Conservation (phyloP, 2,329 filamentous ascomycete species). For the Botryosphaeria agaves region DNA sequence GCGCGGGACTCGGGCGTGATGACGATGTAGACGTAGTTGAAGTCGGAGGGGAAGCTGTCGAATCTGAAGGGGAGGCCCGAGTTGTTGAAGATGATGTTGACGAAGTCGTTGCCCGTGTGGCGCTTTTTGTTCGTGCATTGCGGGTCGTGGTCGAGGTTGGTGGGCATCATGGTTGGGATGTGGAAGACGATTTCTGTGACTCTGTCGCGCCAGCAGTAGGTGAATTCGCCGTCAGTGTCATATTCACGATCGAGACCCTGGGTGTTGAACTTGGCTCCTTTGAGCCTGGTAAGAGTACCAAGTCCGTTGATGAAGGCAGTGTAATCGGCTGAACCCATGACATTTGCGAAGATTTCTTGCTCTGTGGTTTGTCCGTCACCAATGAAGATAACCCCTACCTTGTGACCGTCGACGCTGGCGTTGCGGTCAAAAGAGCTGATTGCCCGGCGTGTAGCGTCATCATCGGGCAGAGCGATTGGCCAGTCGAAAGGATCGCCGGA, state of each 20-base stretch:
- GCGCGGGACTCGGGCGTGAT: constrained; percentile 74
- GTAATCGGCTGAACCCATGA: constrained; percentile 74
- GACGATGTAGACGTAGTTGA: constrained; percentile 95
- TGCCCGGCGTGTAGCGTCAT: constrained; percentile 54
- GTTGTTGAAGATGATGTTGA: constrained; percentile 97
- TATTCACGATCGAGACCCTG: constrained; percentile 71
- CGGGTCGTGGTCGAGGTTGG: constrained; percentile 57
- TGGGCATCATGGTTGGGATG: constrained; percentile 95
- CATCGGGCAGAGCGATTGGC: constrained; percentile 58
- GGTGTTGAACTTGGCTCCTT: constrained; percentile 76
- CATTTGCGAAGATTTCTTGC: constrained; percentile 70
- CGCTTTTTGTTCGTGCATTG: constrained; percentile 71
- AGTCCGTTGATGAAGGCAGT: constrained; percentile 68
- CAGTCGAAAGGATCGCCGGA: constrained; percentile 25
- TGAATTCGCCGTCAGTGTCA: constrained; percentile 69
- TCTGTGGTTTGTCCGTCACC: constrained; percentile 73
- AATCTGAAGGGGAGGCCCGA: constrained; percentile 81
- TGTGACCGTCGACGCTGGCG: constrained; percentile 85
- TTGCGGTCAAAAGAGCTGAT: constrained; percentile 72
- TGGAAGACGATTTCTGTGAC: constrained; percentile 94
- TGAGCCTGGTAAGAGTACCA: constrained; percentile 64
- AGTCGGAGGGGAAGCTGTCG: constrained; percentile 82
- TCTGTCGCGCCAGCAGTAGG: constrained; percentile 86
- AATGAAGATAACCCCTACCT: constrained; percentile 87
- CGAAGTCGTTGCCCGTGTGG: constrained; percentile 93